Conservation (phyloP, 495 filamentous ascomycete species). For the Xylaria curta region DNA sequence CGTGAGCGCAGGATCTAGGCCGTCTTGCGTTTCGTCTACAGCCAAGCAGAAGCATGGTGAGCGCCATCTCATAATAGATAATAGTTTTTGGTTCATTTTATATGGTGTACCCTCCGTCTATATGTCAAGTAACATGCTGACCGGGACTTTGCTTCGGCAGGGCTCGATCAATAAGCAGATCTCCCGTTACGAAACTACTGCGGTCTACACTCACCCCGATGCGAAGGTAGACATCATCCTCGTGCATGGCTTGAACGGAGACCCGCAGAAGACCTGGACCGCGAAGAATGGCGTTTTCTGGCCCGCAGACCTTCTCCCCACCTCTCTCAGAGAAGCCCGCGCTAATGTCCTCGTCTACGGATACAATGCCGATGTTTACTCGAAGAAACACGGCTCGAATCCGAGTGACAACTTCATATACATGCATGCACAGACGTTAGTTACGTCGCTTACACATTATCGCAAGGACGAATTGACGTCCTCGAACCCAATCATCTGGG, state of each 20-base stretch:
- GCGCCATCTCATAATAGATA: conserved; percentile 22
- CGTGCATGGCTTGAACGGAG: conserved; percentile 84
- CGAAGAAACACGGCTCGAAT: conserved; percentile 48
- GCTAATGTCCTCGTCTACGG: conserved; percentile 82
- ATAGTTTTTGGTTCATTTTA: conserved; percentile 1
- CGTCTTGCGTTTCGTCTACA: conserved; percentile 33
- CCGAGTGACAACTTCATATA: conserved; percentile 75
- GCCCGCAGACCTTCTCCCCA: conserved; percentile 76
- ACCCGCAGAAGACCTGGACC: conserved; percentile 78
- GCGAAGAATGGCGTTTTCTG: conserved; percentile 72
- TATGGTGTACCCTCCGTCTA: conserved; percentile 6
- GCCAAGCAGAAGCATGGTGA: conserved; percentile 38
- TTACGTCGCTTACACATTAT: conserved; percentile 60
- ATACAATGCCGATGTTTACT: conserved; percentile 81
- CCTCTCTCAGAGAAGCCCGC: conserved; percentile 63
- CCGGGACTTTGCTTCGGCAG: conserved; percentile 30
- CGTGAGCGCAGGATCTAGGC: conserved; percentile 22
- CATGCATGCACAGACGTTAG: conserved; percentile 83
- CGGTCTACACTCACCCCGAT: conserved; percentile 67
- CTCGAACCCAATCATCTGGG: conserved; percentile 80
- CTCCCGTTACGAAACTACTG: conserved; percentile 71
- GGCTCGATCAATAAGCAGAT: conserved; percentile 61
- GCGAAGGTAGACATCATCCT: conserved; percentile 73
- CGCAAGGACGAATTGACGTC: conserved; percentile 62
- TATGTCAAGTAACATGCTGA: conserved; percentile 29